phyloP scores from a whole-genome alignment of 2,329 filamentous ascomycete genomes.

The Colletotrichum cuscutae region DNA sequence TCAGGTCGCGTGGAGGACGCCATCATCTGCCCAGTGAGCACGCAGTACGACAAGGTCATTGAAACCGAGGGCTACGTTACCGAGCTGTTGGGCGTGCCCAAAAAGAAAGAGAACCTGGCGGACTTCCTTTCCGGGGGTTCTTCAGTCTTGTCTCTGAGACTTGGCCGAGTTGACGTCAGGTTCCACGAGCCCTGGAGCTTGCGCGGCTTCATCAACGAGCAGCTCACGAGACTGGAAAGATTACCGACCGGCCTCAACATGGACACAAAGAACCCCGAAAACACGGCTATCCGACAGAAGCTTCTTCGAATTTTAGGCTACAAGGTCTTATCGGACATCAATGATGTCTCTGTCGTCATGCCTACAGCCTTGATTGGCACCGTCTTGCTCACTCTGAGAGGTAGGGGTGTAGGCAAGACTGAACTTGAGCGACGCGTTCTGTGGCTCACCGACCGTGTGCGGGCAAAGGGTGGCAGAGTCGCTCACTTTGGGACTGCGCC shows the following conservation, averaged over 20 bases:
- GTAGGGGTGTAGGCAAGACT: slow-evolving; percentile 87
- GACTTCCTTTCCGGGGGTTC: slow-evolving; percentile 89
- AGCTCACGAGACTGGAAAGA: slow-evolving; percentile 69
- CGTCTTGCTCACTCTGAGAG: slow-evolving; percentile 88
- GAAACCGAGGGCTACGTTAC: slow-evolving; percentile 97
- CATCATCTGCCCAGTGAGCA: slow-evolving; percentile 94
- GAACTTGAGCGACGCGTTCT: slow-evolving; percentile 89
- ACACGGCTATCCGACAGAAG: slow-evolving; percentile 70
- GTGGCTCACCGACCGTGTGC: slow-evolving; percentile 86
- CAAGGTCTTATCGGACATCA: slow-evolving; percentile 92
- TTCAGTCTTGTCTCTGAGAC: slow-evolving; percentile 86
- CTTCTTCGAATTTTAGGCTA: slow-evolving; percentile 90
- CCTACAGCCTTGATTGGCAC: slow-evolving; percentile 96
- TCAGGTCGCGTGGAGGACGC: slow-evolving; percentile 90
- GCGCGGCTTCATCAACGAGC: slow-evolving; percentile 81
- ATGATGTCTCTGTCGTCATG: slow-evolving; percentile 97
- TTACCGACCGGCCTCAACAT: slow-evolving; percentile 59
- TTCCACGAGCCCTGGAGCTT: slow-evolving; percentile 98
- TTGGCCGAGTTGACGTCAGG: slow-evolving; percentile 92
- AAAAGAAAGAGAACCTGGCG: slow-evolving; percentile 92
- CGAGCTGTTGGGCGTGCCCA: slow-evolving; percentile 91
- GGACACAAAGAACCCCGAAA: slow-evolving; percentile 58
- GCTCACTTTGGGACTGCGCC: slow-evolving; percentile 89
- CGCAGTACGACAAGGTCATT: slow-evolving; percentile 98
- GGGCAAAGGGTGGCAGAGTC: slow-evolving; percentile 88